A percentile compares a stretch with the other conserved stretches of the same genome.
Conservation (phyloP, 805 yeast species). For the Lipomyces starkeyi region DNA sequence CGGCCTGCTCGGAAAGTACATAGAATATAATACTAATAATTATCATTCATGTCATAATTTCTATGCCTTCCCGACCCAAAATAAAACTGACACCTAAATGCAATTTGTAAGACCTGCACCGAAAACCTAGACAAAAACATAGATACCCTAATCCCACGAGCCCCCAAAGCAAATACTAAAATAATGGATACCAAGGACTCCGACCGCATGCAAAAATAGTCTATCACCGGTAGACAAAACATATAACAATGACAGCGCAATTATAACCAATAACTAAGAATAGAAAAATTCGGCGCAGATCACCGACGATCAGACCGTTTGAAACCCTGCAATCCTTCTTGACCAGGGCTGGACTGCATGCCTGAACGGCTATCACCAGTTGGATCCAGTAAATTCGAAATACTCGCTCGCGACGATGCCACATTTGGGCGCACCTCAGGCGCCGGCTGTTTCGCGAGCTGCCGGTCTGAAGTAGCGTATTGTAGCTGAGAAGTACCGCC, state of each 20-base stretch:
- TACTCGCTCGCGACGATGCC: constrained; percentile 19
- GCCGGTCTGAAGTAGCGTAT: not conserved
- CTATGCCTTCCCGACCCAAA: too few relatives aligned
- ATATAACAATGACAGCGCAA: too few relatives aligned
- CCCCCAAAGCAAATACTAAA: not conserved
- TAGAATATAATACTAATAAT: too few relatives aligned
- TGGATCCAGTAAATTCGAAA: constrained; percentile 26
- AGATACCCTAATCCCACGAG: not conserved
- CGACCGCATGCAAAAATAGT: not conserved
- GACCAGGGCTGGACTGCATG: not conserved
- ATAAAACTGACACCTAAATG: too few relatives aligned
- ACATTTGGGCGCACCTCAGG: not conserved
- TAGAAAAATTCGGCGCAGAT: too few relatives aligned
- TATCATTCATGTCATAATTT: too few relatives aligned
- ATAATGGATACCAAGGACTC: not conserved
- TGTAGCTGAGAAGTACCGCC: not conserved
- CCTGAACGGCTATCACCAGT: constrained; percentile 17
- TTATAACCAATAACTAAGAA: not conserved
- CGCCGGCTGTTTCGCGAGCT: not conserved
- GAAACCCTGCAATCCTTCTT: too few relatives aligned
- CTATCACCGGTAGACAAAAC: not conserved
- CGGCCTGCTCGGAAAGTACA: too few relatives aligned
- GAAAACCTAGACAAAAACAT: too few relatives aligned
- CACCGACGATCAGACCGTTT: too few relatives aligned
- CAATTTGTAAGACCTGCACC: too few relatives aligned